Evolutionary conservation across 352 stramenopile genomes (phyloP).

Genomic region (Pythium rhizo-oryzae): DNA sequence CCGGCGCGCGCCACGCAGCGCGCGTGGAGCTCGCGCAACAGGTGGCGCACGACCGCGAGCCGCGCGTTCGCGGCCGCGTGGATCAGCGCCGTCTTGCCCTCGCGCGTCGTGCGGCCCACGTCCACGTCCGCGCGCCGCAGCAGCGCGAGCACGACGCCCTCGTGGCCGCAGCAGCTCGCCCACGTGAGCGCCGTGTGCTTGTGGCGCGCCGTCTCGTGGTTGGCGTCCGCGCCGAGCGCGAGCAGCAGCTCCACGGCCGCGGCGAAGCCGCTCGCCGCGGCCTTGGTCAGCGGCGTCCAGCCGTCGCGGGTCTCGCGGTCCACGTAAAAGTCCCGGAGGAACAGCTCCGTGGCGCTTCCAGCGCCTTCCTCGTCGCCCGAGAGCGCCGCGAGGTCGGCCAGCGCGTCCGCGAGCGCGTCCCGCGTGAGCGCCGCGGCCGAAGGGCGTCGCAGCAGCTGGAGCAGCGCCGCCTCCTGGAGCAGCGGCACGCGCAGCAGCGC

Average conservation of each 20-base stretch:
- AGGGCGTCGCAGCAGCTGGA: constrained; percentile 35
- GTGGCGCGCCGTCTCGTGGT: constrained; percentile 54
- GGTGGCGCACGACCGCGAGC: constrained; percentile 50
- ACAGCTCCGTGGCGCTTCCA: not conserved
- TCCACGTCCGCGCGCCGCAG: constrained; percentile 40
- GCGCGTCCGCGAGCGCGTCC: not conserved
- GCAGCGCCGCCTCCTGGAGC: constrained; percentile 44
- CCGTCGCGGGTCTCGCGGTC: constrained; percentile 60
- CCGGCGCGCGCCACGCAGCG: constrained; percentile 5
- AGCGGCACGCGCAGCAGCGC: constrained; percentile 38
- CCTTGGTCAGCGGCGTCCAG: constrained; percentile 76
- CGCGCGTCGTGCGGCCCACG: constrained; percentile 44
- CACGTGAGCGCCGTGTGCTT: constrained; percentile 75
- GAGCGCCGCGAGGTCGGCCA: constrained; percentile 17
- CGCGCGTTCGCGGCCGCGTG: constrained; percentile 67
- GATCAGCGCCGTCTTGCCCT: constrained; percentile 70
- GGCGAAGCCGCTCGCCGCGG: constrained; percentile 51
- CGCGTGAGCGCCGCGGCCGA: constrained; percentile 4
- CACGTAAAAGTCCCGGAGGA: constrained; percentile 43
- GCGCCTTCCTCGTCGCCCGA: constrained; percentile 6
- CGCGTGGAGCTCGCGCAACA: constrained; percentile 50
- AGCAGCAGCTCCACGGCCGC: constrained; percentile 45
- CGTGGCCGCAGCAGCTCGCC: constrained; percentile 76
- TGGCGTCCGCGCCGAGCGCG: constrained; percentile 40
- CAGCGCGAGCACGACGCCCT: constrained; percentile 54